Evolutionary conservation across 768 basidiomycete genomes (phyloP).

Genomic region (Cystobasidium tubakii): DNA sequence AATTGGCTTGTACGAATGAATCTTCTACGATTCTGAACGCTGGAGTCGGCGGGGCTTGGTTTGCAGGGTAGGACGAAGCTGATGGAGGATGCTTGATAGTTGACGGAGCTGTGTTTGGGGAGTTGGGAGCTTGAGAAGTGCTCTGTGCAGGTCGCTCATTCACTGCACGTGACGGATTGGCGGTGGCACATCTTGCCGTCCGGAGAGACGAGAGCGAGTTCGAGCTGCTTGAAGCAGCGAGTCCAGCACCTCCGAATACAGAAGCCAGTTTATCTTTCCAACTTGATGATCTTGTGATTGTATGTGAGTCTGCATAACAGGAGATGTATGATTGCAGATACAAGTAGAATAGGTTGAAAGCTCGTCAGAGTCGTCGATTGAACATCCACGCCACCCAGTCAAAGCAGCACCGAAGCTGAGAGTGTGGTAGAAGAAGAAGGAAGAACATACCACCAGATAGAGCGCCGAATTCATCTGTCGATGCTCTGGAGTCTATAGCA

Average conservation of each 20-base stretch:
- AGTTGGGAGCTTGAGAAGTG: background rate
- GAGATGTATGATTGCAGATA: too few species aligned
- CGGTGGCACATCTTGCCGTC: background rate
- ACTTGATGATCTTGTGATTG: conserved; percentile 26
- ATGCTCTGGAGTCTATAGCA: conserved; percentile 1
- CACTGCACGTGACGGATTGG: background rate
- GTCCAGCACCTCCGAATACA: conserved; percentile 1
- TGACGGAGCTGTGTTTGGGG: too few species aligned
- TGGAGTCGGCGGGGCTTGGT: background rate
- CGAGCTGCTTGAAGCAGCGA: conserved; percentile 3
- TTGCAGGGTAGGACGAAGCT: background rate
- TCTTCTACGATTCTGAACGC: conserved; percentile 16
- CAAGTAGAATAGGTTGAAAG: background rate
- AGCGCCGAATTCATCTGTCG: background rate
- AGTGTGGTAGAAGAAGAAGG: background rate
- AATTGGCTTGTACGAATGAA: conserved; percentile 3
- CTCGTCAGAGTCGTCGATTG: conserved; percentile 13
- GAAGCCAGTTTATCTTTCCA: conserved; percentile 23
- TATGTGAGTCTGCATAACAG: conserved; percentile 6
- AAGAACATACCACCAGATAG: conserved; percentile 1
- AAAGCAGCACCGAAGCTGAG: background rate
- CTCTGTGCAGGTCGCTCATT: background rate
- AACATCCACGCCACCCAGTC: background rate
- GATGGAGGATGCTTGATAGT: background rate
- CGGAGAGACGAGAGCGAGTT: background rate